A percentile compares a stretch with the other conserved stretches of the same genome.
These are phyloP conservation scores for Colletotrichum sp. DNA, from an alignment of 2,329 filamentous ascomycete genomes.

Conservation along the genomic window DNA sequence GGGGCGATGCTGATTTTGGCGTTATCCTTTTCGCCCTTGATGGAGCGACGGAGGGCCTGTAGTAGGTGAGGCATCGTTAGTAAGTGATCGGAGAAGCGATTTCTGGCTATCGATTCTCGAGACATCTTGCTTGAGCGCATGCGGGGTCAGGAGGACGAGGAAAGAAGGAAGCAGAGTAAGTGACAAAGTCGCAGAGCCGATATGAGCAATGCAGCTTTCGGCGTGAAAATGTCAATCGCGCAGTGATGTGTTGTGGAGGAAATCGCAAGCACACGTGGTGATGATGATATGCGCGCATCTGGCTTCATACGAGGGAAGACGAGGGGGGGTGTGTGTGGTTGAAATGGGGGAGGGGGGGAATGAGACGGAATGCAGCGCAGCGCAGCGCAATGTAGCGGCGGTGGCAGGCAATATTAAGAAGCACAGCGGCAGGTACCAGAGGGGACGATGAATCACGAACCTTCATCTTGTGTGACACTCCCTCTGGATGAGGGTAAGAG, in stretches of 20 bases:
- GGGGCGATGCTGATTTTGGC: conserved; percentile 79
- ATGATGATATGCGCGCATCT: not conserved
- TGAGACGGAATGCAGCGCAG: not conserved
- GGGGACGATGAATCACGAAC: conserved; percentile 15
- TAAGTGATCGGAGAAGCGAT: conserved; percentile 16
- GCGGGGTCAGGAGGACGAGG: conserved; percentile 14
- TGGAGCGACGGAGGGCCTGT: conserved; percentile 83
- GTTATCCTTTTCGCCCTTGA: conserved; percentile 87
- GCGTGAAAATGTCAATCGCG: not conserved
- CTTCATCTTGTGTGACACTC: conserved; percentile 25
- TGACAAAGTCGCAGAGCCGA: not conserved
- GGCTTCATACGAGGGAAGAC: not conserved
- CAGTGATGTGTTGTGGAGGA: not conserved
- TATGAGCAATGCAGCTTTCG: not conserved
- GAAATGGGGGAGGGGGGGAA: not conserved
- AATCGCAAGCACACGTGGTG: not conserved
- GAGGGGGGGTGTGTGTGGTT: not conserved
- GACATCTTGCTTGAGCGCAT: conserved; percentile 15
- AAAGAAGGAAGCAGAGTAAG: conserved; percentile 13
- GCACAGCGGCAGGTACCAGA: not conserved
- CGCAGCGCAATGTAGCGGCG: not conserved
- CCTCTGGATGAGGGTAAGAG: not conserved
- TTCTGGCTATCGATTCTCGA: conserved; percentile 17
- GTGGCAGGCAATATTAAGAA: not conserved
- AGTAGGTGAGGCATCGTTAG: conserved; percentile 51